Base-by-base conservation (phyloP, 176 grass and related monocot genomes). In the Cenchrus fungigraminus region DNA sequence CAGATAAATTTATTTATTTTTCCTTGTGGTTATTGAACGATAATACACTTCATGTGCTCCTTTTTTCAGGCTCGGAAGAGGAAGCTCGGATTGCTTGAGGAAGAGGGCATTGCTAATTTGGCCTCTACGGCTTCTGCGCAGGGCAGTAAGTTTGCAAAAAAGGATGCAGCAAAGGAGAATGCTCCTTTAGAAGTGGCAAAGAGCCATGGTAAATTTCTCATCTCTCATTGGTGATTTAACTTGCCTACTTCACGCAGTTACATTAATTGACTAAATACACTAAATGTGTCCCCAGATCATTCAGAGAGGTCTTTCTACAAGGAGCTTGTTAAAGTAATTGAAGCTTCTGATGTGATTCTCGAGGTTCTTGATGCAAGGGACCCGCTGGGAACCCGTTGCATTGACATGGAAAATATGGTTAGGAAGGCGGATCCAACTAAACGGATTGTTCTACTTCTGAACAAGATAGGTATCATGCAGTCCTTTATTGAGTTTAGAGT, bases 281-380 rank as follows among this genome's bases (percentile, higher is more conserved):
- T 28, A 68, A 61, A 70, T 80, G 14, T 87, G 64, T 79, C 19
- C 43, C 42, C 62, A 94, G 96, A 92, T 82, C 91, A 98, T 89
- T 98, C 91, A 83, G 93, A 95, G 81, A 93, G 91, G 73, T 85
- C 96, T 20, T 98, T 98, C 88, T 95, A 95, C 84, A 98, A 98
- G 87, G 96, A 98, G 89, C 68, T 98, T 71, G 84, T 94, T 49
- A 98, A 98, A 95, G 96, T 98, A 16, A 92, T 98, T 19, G 91
- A 98, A 91, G 85, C 89, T 73, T 95, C 93, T 0, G 96, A 98
- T 74, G 89, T 98, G 45, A 95, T 98, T 83, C 80, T 98, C 17
- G 91, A 98, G 89, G 96, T 98, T 80, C 89, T 98, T 67, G 96
- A 98, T 86, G 93, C 93, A 87, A 85, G 96, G 34, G 93, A 95